Evolutionary conservation across 371 early-diverging fungal species (phyloP), one percentile per base, ranked within the genome.

Genomic region (Mortierella sp.): DNA sequence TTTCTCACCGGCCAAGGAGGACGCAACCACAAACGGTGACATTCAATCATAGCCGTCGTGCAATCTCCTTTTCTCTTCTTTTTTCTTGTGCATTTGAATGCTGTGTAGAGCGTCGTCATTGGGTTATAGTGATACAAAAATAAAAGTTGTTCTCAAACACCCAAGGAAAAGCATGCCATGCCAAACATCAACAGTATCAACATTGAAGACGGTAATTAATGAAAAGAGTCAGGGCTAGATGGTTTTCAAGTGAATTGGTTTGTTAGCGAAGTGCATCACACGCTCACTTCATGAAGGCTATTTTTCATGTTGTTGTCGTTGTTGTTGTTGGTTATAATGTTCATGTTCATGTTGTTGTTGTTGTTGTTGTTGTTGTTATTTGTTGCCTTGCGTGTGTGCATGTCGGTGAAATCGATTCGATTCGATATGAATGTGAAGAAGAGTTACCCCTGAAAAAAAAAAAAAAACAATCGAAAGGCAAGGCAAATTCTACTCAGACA

Each of bases 341-440:
- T n/a, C n/a, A n/a, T 52, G 52, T 52, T 54, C 21, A 24, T 26
- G 57, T 26, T 57, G 26, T 28, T 57, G 31, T 31, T 60, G 10
- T 14, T 60, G 28, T 14, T 28, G 58, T 60, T 55, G n/a, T 60
- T 60, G 60, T 31, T 60, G 60, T 60, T 60, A 31, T 16, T 44
- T 34, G 21, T 14, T 38, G 54, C 52, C 52, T 45, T 21, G 19
- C 24, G 55, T 24, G 68, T 68, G 38, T 68, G 68, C 42, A 68
- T 68, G 44, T 68, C 24, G 21, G 68, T 38, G 21, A 5, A 68
- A 68, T 38, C 10, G 44, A 42, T 24, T 38, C 42, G 68, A 42
- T 38, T 38, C 42, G 42, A 38, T 60, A 31, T 68, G 68, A 68
- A 68, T 68, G 44, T 42, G 68, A 42, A 68, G 38, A 31, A 63